A percentile compares a stretch with the other conserved stretches of the same genome.
Conservation (phyloP, 2,329 filamentous ascomycete species). For the Ascochyta koolunga region DNA sequence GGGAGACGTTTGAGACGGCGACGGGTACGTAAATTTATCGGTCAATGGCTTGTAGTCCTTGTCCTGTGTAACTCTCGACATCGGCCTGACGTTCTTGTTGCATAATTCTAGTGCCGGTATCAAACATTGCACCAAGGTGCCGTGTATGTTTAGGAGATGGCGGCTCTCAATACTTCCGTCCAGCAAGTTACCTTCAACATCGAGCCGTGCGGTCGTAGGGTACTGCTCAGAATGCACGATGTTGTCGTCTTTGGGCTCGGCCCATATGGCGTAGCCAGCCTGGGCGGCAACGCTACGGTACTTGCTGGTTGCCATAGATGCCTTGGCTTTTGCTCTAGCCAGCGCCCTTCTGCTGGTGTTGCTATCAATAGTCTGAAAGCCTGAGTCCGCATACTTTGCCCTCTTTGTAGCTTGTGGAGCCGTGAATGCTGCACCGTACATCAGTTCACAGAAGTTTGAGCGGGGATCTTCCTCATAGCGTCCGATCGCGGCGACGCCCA, state of each 20-base stretch:
- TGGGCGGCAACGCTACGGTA: constrained; percentile 9
- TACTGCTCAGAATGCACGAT: constrained; percentile 25
- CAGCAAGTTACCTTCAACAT: constrained; percentile 9
- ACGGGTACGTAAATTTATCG: not conserved
- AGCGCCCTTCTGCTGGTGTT: constrained; percentile 7
- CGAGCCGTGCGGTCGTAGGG: constrained; percentile 1
- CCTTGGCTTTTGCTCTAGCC: constrained; percentile 21
- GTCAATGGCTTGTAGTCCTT: not conserved
- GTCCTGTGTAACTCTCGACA: too few relatives aligned
- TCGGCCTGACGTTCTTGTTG: not conserved
- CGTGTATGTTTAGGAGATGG: constrained; percentile 20
- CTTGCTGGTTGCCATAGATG: constrained; percentile 14
- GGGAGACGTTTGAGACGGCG: not conserved
- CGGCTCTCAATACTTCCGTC: not conserved
- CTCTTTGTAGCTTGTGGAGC: not conserved
- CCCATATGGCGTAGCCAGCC: constrained; percentile 15
- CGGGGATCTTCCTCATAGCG: constrained; percentile 6
- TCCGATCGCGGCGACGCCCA: constrained; percentile 16
- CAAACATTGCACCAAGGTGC: not conserved
- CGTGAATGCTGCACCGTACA: constrained; percentile 8
- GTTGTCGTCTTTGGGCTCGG: constrained; percentile 13
- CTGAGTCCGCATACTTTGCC: constrained; percentile 2
- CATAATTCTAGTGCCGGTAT: not conserved
- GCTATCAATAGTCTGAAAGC: constrained; percentile 22
- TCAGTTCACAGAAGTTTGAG: constrained; percentile 8